Base-by-base conservation (phyloP, 1,284 basidiomycete species). In the Rhodotorula sp. region DNA sequence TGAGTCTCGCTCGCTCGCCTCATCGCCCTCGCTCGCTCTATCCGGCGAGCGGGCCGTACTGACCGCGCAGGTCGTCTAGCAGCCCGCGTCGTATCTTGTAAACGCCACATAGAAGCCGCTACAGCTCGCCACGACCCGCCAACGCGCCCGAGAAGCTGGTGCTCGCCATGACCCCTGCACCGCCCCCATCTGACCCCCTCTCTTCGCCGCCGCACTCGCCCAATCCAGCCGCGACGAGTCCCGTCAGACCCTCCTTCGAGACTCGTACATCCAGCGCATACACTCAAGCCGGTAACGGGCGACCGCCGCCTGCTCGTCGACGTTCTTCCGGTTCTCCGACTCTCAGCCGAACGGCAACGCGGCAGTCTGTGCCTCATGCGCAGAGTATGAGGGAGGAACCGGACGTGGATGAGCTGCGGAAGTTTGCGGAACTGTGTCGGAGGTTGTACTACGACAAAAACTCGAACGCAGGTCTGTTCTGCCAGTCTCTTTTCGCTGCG, bases 401-500 rank as follows among this genome's bases (percentile, higher is more conserved):
- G 44, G 32, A 32, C 1, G 32, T 11, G 7, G 70, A 63, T 11
- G 67, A 67, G 29, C 59, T 74, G 29, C 46, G 34, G 2, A 11
- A 15, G 6, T 72, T 74, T 34, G 59, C 60, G 0, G 56, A 24
- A 13, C 34, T 72, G 32, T 70, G 65, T n/a, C 49, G 63, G 3
- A 22, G 52, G 30, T 60, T 70, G 7, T 74, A 74, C 65, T 72
- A 66, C 48, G 66, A 72, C 30, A 59, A 59, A 10, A 54, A 67
- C 39, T 22, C 32, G 0, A 11, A 39, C 5, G 54, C 54, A 17
- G 54, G 54, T 44, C 7, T 3, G 39, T 15, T 44, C 39, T 57
- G 61, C n/a, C 64, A 57, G 52, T 6, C 47, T 29, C 8, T 30
- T 5, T 39, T 30, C 24, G 2, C 17, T n/a, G 10, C n/a, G 22